Evolutionary conservation across 176 grass and related monocot species (phyloP).

Genomic region (Sorghum bicolor): DNA sequence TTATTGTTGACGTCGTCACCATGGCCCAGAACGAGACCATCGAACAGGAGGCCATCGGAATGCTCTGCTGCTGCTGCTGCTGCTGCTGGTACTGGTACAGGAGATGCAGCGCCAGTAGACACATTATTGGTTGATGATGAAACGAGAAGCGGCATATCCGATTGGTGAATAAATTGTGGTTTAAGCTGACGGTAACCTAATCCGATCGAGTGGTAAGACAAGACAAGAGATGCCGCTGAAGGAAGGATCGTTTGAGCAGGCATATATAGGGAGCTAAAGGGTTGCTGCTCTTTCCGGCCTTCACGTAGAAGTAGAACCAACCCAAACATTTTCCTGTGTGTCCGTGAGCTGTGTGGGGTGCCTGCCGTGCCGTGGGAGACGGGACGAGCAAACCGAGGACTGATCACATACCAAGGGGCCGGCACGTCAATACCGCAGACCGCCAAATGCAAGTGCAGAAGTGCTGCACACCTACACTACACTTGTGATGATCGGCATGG

Average conservation of each 20-base stretch:
- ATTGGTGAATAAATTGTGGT: background rate
- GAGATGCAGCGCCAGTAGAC: background rate
- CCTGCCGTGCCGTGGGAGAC: slow-evolving; percentile 4
- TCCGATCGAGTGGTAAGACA: background rate
- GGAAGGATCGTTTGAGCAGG: background rate
- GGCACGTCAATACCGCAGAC: background rate
- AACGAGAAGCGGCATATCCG: slow-evolving; percentile 11
- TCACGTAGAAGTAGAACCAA: background rate
- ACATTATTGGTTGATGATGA: background rate
- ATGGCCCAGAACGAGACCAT: slow-evolving; percentile 17
- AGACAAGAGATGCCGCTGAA: background rate
- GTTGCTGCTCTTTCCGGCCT: background rate
- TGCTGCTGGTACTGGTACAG: background rate
- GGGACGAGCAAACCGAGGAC: background rate
- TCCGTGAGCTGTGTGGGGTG: background rate
- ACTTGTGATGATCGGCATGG: background rate
- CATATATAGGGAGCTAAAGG: background rate
- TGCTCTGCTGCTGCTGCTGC: background rate
- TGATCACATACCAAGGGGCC: slow-evolving; percentile 1
- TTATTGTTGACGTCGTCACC: background rate
- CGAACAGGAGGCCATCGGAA: slow-evolving; percentile 14
- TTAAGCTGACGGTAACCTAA: background rate
- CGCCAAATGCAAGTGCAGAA: background rate
- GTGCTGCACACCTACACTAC: background rate
- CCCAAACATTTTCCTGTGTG: background rate